Evolutionary conservation across 1,139 yeast genomes (phyloP).

Genomic region (Debaryomyces coudertii): DNA sequence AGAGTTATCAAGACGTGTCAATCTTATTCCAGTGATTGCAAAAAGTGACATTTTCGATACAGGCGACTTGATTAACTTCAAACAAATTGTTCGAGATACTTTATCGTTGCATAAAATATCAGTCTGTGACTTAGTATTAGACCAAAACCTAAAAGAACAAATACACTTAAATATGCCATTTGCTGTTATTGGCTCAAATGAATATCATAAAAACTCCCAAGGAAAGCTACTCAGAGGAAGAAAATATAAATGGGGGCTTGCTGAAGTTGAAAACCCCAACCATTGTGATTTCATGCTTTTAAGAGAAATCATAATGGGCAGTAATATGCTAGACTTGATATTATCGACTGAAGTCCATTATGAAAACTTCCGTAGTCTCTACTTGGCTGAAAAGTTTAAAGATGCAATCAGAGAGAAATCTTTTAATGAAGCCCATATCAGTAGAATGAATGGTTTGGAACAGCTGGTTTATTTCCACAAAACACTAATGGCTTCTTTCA

Average conservation of each 20-base stretch:
- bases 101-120: slow-evolving; percentile 53
- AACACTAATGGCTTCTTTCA: slow-evolving; percentile 39
- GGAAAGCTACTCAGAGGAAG: slow-evolving; percentile 61
- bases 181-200: slow-evolving; percentile 59
- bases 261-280: slow-evolving; percentile 64
- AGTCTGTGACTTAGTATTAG: slow-evolving; percentile 58
- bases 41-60: slow-evolving; percentile 70
- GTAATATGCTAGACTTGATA: slow-evolving; percentile 62
- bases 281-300: slow-evolving; percentile 69
- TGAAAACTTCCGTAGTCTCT: slow-evolving; percentile 52
- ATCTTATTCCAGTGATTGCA: slow-evolving; percentile 74
- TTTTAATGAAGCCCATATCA: slow-evolving; percentile 9
- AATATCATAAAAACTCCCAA: slow-evolving; percentile 26
- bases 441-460: slow-evolving; percentile 19
- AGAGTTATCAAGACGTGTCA: slow-evolving; percentile 64
- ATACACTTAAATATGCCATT: slow-evolving; percentile 54
- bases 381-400: slow-evolving; percentile 36
- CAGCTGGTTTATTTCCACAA: slow-evolving; percentile 34
- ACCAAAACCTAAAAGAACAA: slow-evolving; percentile 35
- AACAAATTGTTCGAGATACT: slow-evolving; percentile 44
- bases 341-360: slow-evolving; percentile 59
- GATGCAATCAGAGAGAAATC: slow-evolving; percentile 6
- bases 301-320: slow-evolving; percentile 52
- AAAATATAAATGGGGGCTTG: slow-evolving; percentile 72
- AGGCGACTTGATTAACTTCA: slow-evolving; percentile 44